Evolutionary conservation across 176 grass and related monocot species (phyloP).

Genomic region (Triticum timopheevii): DNA sequence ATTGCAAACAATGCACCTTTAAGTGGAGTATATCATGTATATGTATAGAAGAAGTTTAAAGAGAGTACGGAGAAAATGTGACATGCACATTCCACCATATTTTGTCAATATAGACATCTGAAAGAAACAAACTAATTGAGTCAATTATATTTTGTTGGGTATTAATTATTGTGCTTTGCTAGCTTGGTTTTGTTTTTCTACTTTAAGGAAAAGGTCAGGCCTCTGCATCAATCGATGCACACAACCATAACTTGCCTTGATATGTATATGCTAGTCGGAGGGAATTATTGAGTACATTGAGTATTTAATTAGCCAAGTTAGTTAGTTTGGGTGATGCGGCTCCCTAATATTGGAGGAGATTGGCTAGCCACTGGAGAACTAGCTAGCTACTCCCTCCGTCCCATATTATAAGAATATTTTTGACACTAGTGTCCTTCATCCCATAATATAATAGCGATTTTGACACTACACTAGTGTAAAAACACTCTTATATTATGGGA

Average conservation of each 20-base stretch:
- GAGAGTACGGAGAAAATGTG: neutral
- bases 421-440: too few relatives aligned
- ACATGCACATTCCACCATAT: neutral
- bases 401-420: too few relatives aligned
- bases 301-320: neutral
- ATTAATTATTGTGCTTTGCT: neutral
- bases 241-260: too few relatives aligned
- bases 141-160: neutral
- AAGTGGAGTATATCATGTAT: too few relatives aligned
- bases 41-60: neutral
- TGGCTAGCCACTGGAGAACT: neutral
- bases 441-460: too few relatives aligned
- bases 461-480: too few relatives aligned
- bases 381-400: neutral
- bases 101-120: neutral
- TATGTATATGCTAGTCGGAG: too few relatives aligned
- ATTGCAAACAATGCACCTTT: too few relatives aligned
- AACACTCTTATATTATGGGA: too few relatives aligned
- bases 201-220: too few relatives aligned
- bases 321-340: neutral
- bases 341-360: neutral
- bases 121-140: neutral
- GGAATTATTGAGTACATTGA: neutral
- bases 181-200: too few relatives aligned
- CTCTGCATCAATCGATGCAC: too few relatives aligned